Evolutionary conservation across 139 green algal species (phyloP).

Genomic region (Tetraselmis chui): DNA sequence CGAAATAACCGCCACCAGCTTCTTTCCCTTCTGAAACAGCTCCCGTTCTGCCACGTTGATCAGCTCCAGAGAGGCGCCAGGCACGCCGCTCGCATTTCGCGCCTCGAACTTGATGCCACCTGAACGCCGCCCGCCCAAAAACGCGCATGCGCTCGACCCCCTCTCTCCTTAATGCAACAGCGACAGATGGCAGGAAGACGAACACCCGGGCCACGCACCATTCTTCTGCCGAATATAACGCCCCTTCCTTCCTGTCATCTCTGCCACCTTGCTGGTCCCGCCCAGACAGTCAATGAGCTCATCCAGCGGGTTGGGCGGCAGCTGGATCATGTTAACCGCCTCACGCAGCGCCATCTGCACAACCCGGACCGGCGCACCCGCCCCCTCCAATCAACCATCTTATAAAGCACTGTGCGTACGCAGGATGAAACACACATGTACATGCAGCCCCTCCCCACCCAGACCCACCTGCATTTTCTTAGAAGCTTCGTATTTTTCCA

Average conservation of each 20-base stretch:
- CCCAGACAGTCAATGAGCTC: conserved; percentile 56
- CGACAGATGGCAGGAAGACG: conserved; percentile 34
- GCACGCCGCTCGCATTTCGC: conserved; percentile 1
- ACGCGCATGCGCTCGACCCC: too few relatives aligned
- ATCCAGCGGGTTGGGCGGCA: conserved; percentile 35
- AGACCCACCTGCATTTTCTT: too few relatives aligned
- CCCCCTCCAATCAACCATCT: too few relatives aligned
- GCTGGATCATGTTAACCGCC: conserved; percentile 1
- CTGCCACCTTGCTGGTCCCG: conserved; percentile 44
- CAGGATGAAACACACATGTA: too few relatives aligned
- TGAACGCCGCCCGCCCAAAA: conserved; percentile 22
- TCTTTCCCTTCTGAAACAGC: conserved; percentile 35
- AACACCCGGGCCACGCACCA: conserved; percentile 21
- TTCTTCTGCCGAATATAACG: conserved; percentile 36
- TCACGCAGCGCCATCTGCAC: background rate
- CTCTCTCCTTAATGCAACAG: too few relatives aligned
- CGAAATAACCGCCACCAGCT: conserved; percentile 40
- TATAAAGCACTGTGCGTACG: too few relatives aligned
- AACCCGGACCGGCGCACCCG: too few relatives aligned
- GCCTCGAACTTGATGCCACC: background rate
- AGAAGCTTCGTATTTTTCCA: too few relatives aligned
- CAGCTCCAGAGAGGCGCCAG: background rate
- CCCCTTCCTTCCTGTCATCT: conserved; percentile 57
- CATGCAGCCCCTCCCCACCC: too few relatives aligned
- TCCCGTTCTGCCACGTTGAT: conserved; percentile 45